Evolutionary conservation across 495 filamentous ascomycete genomes (phyloP).

Genomic region (Schizothecium vesticola): DNA sequence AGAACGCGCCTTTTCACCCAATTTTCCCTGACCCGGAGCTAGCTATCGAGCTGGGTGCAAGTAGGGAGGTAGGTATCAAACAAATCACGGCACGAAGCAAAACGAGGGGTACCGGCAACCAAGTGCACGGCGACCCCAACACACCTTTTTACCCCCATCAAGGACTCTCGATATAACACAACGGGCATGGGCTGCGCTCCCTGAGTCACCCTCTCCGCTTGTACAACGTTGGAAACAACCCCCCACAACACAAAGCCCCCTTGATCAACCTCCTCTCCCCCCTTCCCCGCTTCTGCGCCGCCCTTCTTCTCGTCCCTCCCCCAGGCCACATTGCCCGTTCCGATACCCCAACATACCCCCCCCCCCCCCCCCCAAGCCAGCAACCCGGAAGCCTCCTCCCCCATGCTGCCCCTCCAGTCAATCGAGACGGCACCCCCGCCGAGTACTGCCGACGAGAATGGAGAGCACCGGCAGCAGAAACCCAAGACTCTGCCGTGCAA

Average conservation of each 20-base stretch:
- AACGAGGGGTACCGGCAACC: constrained; percentile 9
- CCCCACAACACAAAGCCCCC: constrained; percentile 21
- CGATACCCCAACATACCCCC: constrained; percentile 38
- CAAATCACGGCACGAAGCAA: not conserved
- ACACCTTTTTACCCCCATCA: not conserved
- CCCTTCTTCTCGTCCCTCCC: constrained; percentile 13
- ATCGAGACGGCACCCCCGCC: constrained; percentile 41
- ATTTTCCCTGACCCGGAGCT: not conserved
- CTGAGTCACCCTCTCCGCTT: constrained; percentile 19
- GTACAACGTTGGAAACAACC: constrained; percentile 11
- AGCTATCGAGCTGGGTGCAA: too few species aligned
- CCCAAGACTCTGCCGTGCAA: constrained; percentile 51
- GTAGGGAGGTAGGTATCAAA: not conserved
- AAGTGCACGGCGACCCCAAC: not conserved
- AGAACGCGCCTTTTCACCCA: too few species aligned
- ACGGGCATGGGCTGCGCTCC: constrained; percentile 21
- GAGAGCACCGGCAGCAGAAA: constrained; percentile 47
- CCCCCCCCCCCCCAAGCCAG: constrained; percentile 18
- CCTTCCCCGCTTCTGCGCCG: constrained; percentile 1
- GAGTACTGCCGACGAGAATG: constrained; percentile 39
- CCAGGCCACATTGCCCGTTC: constrained; percentile 23
- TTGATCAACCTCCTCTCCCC: not conserved
- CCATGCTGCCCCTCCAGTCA: constrained; percentile 46
- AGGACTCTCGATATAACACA: constrained; percentile 12
- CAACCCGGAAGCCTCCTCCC: constrained; percentile 14